phyloP scores from a whole-genome alignment of 2,329 filamentous ascomycete genomes.

The Fusarium pseudoanthophilum region DNA sequence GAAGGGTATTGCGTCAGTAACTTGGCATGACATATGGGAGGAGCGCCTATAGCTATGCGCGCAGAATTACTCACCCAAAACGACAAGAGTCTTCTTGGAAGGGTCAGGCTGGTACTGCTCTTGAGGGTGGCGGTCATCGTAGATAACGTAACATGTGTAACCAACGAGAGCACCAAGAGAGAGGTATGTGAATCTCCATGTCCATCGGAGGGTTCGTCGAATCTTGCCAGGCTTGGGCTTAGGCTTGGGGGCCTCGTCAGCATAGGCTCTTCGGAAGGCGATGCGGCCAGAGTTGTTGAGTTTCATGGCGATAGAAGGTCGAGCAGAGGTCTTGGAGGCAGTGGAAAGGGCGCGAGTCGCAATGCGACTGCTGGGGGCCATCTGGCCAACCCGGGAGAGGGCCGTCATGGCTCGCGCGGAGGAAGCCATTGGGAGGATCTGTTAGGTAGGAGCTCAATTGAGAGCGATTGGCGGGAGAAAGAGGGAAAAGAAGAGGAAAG shows the following conservation, averaged over 20 bases:
- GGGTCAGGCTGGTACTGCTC: conserved; percentile 85
- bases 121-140: conserved; percentile 80
- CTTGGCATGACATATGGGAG: conserved; percentile 16
- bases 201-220: conserved; percentile 76
- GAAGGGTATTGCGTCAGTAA: conserved; percentile 39
- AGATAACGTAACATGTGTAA: conserved; percentile 84
- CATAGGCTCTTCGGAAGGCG: conserved; percentile 59
- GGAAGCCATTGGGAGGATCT: conserved; percentile 56
- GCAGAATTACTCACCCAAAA: conserved; percentile 75
- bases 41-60: conserved; percentile 6
- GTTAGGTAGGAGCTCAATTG: conserved; percentile 42
- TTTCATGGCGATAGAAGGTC: conserved; percentile 50
- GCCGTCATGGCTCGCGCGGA: conserved; percentile 56
- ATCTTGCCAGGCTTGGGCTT: conserved; percentile 68
- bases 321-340: conserved; percentile 44
- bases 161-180: conserved; percentile 75
- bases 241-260: conserved; percentile 61
- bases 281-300: conserved; percentile 52
- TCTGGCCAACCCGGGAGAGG: conserved; percentile 47
- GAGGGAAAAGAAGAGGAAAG: conserved; percentile 5
- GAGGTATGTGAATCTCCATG: conserved; percentile 85
- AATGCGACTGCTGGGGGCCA: conserved; percentile 46
- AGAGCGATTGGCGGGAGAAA: conserved; percentile 27
- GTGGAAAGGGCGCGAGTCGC: conserved; percentile 50
- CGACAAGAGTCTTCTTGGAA: conserved; percentile 94